A percentile compares a stretch with the other conserved stretches of the same genome.
These are phyloP conservation scores for Atkinsonella texensis DNA, from an alignment of 2,329 filamentous ascomycete species.

Conservation along the genomic window DNA sequence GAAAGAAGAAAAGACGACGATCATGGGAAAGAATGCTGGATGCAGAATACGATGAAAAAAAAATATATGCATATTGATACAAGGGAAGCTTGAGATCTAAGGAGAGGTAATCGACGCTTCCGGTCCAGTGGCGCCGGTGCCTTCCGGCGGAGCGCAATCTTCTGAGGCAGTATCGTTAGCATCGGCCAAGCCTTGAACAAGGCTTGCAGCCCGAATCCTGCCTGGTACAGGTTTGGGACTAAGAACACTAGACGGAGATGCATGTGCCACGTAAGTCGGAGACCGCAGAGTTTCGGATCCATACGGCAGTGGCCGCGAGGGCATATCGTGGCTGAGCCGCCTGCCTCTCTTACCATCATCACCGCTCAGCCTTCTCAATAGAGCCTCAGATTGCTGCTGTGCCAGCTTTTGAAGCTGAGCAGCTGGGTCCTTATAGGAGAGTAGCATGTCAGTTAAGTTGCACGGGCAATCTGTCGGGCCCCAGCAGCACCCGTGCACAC, in stretches of 20 bases:
- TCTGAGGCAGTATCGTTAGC: not conserved
- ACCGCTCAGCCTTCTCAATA: constrained; percentile 40
- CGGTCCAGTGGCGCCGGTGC: not conserved
- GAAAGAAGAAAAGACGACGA: not conserved
- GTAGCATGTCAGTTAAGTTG: constrained; percentile 41
- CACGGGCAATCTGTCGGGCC: constrained; percentile 40
- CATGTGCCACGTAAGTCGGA: constrained; percentile 17
- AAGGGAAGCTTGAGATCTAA: not conserved
- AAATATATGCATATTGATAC: not conserved
- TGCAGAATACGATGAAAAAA: too few relatives aligned
- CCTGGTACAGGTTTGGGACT: constrained; percentile 6
- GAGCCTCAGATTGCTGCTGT: constrained; percentile 49
- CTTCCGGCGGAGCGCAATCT: not conserved
- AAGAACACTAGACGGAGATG: constrained; percentile 7
- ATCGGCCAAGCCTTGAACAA: not conserved
- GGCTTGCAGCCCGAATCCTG: not conserved
- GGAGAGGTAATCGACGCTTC: not conserved
- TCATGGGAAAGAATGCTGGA: too few relatives aligned
- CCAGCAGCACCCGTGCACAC: constrained; percentile 47
- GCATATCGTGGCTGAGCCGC: constrained; percentile 29
- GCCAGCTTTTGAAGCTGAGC: constrained; percentile 59
- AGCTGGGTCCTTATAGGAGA: constrained; percentile 51
- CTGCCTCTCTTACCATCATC: constrained; percentile 16
- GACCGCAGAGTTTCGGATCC: constrained; percentile 33
- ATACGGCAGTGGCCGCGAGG: constrained; percentile 37